Percentiles rank a stretch among this genome's conserved stretches.
Conservation (phyloP, 768 basidiomycete genomes). For the Terana coerulea region DNA sequence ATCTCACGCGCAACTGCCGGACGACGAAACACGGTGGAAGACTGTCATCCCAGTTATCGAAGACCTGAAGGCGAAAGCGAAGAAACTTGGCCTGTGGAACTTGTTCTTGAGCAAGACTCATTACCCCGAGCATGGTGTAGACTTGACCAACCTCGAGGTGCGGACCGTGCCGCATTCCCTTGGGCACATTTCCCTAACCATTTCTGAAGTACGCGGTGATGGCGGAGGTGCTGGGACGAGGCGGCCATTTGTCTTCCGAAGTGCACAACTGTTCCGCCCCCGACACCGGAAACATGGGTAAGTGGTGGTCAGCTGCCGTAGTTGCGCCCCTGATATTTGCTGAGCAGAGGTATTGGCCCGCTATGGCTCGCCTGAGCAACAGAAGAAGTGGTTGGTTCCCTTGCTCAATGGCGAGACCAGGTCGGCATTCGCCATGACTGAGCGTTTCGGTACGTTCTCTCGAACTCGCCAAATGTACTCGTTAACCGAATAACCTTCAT, state of each 20-base stretch:
- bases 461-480: background rate
- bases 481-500: constrained; percentile 9
- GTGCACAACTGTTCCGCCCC: constrained; percentile 93
- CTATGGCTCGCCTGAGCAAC: constrained; percentile 89
- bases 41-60: constrained; percentile 76
- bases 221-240: constrained; percentile 92
- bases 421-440: constrained; percentile 96
- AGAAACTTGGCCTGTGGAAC: constrained; percentile 91
- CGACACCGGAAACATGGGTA: constrained; percentile 98
- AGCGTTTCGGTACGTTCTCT: constrained; percentile 64
- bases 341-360: constrained; percentile 88
- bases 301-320: constrained; percentile 19
- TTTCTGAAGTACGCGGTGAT: constrained; percentile 83
- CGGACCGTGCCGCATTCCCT: constrained; percentile 13
- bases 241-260: constrained; percentile 78
- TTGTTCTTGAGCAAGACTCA: constrained; percentile 93
- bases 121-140: constrained; percentile 85
- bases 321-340: background rate
- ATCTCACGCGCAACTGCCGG: constrained; percentile 79
- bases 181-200: background rate
- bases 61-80: constrained; percentile 85
- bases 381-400: constrained; percentile 85
- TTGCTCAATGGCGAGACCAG: constrained; percentile 91
- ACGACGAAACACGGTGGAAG: constrained; percentile 77
- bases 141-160: constrained; percentile 93